phyloP scores from a whole-genome alignment of 768 basidiomycete genomes.

The Leccinum barrowsii region DNA sequence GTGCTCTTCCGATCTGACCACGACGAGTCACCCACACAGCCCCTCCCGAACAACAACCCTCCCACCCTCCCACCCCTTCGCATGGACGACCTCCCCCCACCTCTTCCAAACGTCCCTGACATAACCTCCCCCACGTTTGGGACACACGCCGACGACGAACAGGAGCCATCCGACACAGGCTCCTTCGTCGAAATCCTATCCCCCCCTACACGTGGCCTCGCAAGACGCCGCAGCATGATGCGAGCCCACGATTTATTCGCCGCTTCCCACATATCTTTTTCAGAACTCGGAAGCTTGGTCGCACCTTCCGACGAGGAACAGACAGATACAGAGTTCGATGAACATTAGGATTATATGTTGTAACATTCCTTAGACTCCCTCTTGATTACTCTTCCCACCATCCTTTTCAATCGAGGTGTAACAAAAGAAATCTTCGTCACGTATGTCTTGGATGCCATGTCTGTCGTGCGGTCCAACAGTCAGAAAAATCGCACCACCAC shows the following conservation, averaged over 20 bases:
- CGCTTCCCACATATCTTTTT: slow-evolving; percentile 24
- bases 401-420: not conserved
- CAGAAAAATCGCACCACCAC: not conserved
- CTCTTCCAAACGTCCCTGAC: slow-evolving; percentile 1
- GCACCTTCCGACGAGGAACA: slow-evolving; percentile 2
- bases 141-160: not conserved
- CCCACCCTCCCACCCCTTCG: slow-evolving; percentile 3
- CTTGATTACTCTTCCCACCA: not conserved
- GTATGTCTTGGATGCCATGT: slow-evolving; percentile 43
- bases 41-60: not conserved
- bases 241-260: slow-evolving; percentile 26
- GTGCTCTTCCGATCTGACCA: too few species aligned
- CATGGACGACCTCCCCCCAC: slow-evolving; percentile 8
- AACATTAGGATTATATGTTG: not conserved
- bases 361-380: not conserved
- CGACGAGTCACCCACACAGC: not conserved
- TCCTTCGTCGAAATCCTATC: slow-evolving; percentile 20
- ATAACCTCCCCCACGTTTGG: not conserved
- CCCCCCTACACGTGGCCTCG: slow-evolving; percentile 10
- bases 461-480: slow-evolving; percentile 29
- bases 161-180: slow-evolving; percentile 5
- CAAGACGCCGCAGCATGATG: slow-evolving; percentile 14
- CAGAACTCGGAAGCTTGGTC: slow-evolving; percentile 26
- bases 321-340: not conserved
- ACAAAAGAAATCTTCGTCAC: slow-evolving; percentile 54